Evolutionary conservation across 768 basidiomycete species (phyloP), one percentile per base, ranked within the genome.

Genomic region (Gloeopeniophorella convolvens): DNA sequence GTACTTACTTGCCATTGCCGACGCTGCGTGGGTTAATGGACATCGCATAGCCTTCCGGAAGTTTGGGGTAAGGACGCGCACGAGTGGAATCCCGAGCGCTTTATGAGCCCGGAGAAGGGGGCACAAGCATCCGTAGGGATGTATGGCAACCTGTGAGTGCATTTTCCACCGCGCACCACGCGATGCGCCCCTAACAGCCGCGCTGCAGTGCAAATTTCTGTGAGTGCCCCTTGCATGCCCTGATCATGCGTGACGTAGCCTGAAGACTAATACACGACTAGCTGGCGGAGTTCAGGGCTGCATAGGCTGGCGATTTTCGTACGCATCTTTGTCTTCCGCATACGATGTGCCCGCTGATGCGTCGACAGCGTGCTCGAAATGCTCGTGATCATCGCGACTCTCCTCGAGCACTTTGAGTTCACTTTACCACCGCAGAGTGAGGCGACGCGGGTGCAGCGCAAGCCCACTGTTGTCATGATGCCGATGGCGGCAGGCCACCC

Each of bases 241-340:
- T 43, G 23, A 15, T 35, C 7, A 34, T n/a, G n/a, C n/a, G n/a
- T n/a, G n/a, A n/a, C n/a, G 12, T 15, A 24, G 27, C 12, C 3
- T 6, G 12, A 23, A 37, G 2, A 16, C 15, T 13, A 1, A 21
- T 8, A 24, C 13, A 8, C 6, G 3, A 24, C 23, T 24, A 56
- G 55, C 55, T 36, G 37, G 47, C 15, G 51, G 55, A 1, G n/a
- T n/a, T 4, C 55, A 48, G 13, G 47, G 47, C 13, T 56, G 55
- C 23, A 35, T 56, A 12, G 55, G 55, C 28, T 54, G 55, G 51
- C 45, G 51, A 43, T 56, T 56, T 27, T 42, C 51, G 51, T 56
- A 32, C 26, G 55, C 28, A 3, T 5, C 8, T 5, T 24, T 26
- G 13, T 15, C 11, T 26, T 21, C 15, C 30, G 2, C 18, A 16